phyloP scores from a whole-genome alignment of 371 early-diverging fungal genomes.

The Actinomortierella wolfii region DNA sequence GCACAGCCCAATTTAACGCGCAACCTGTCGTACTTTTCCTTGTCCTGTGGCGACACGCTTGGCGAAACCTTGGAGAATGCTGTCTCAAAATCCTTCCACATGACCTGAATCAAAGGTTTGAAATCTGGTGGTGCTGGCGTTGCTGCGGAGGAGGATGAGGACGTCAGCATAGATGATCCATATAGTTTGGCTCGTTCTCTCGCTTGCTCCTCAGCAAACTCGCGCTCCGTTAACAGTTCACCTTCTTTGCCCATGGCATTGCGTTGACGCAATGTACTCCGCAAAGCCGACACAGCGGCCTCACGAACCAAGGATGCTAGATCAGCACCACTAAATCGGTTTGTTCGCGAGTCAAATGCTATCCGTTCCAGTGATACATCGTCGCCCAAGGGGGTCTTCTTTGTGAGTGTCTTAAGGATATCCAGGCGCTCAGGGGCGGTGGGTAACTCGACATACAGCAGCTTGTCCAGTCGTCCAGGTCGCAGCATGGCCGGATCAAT shows the following conservation, averaged over 20 bases:
- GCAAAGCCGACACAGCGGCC: conserved; percentile 85
- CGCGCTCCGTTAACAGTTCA: conserved; percentile 31
- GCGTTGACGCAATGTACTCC: conserved; percentile 54
- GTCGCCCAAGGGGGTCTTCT: conserved; percentile 77
- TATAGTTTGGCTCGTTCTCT: background rate
- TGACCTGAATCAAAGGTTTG: conserved; percentile 57
- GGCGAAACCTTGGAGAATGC: conserved; percentile 85
- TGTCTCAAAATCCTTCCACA: conserved; percentile 70
- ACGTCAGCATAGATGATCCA: background rate
- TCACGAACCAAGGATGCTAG: conserved; percentile 90
- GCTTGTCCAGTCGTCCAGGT: conserved; percentile 99
- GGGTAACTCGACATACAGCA: conserved; percentile 96
- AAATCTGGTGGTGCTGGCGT: conserved; percentile 11
- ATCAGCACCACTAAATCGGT: conserved; percentile 92
- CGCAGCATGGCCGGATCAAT: conserved; percentile 99
- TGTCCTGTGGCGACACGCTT: conserved; percentile 73
- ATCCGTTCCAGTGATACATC: conserved; percentile 76
- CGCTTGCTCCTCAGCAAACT: too few relatives aligned
- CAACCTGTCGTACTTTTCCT: conserved; percentile 59
- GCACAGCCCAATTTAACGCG: conserved; percentile 60
- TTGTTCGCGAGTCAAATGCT: conserved; percentile 75
- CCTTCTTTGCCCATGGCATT: conserved; percentile 45
- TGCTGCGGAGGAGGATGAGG: conserved; percentile 14
- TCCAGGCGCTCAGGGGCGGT: conserved; percentile 82
- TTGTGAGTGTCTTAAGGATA: conserved; percentile 84